A percentile compares a stretch with the other conserved stretches of the same genome.
phyloP scores from a whole-genome alignment of 176 grass and related monocot genomes.

The Echinochloa phyllopogon region DNA sequence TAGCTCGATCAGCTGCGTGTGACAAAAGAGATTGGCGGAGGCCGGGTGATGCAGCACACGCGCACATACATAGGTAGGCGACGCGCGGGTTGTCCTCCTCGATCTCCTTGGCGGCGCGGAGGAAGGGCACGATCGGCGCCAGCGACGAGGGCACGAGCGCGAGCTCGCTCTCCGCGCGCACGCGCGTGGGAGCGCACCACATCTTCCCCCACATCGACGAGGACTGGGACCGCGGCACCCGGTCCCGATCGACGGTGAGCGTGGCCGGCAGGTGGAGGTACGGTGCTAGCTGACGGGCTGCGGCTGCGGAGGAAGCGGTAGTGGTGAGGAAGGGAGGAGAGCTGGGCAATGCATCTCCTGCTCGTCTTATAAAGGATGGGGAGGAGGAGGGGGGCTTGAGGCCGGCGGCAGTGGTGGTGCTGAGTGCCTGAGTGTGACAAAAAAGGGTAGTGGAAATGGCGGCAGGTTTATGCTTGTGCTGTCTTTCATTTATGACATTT shows the following conservation, averaged over 20 bases:
- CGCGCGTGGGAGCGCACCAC: constrained; percentile 39
- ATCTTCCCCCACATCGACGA: constrained; percentile 19
- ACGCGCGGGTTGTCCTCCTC: constrained; percentile 76
- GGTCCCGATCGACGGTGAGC: not conserved
- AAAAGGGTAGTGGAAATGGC: too few species aligned
- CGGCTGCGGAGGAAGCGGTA: not conserved
- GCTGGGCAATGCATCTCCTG: constrained; percentile 45
- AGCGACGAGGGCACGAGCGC: constrained; percentile 66
- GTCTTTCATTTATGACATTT: too few species aligned
- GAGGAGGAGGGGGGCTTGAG: constrained; percentile 12
- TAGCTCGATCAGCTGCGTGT: not conserved
- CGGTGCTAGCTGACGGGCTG: not conserved
- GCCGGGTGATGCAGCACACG: too few species aligned
- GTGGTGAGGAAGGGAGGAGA: not conserved
- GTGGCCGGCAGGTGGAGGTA: constrained; percentile 2
- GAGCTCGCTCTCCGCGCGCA: constrained; percentile 73
- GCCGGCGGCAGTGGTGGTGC: not conserved
- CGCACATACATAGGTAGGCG: constrained; percentile 86
- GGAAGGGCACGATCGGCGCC: constrained; percentile 76
- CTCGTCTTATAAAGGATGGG: constrained; percentile 1
- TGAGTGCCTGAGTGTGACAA: not conserved
- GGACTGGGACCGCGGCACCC: not conserved
- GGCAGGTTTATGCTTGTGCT: too few species aligned
- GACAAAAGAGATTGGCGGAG: too few species aligned
- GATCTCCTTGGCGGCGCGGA: constrained; percentile 96